Evolutionary conservation across 495 filamentous ascomycete species (phyloP), one percentile per base, ranked within the genome.

Genomic region (Talaromyces thailandensis): DNA sequence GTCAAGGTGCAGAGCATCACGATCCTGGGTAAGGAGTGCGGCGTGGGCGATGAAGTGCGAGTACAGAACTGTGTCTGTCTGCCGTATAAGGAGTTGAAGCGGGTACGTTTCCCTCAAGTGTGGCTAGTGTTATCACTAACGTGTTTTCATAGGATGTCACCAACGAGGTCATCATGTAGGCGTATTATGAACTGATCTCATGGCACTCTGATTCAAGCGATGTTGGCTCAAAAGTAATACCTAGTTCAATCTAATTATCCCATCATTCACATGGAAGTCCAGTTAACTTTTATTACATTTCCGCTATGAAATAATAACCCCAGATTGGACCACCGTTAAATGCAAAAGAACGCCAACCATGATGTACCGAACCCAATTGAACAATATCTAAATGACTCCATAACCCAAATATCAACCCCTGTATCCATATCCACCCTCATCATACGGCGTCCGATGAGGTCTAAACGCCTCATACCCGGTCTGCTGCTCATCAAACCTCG

Each of bases 1-100:
- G 85, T 98, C 75, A 98, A 97, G 81, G 95, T 98, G 58, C 94
- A 98, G 80, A 96, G 91, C 76, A 96, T 98, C 71, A 97, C 93
- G 37, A 98, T 98, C 66, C 77, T 98, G 65, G 94, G 93, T 70
- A 96, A 97, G 80, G 94, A 98, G 74, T 98, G 95, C 69, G 87
- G 79, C 32, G 95, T 98, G 57, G 92, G 87, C 1, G 94, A 99
- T 68, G 94, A 99, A 71, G 89, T 99, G 29, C 86, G 92, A 60
- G 92, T 99, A 66, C 94, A 97, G 79, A 99, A 99, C 78, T 99
- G 94, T 73, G 88, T 99, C 62, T 97, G 94, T 75, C 75, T 99
- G 79, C 94, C 94, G 25, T 96, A 93, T 73, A 99, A 99, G 84
- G 95, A 98, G 75, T 78, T 99, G 71, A 99, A 98, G 85, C 85